Evolutionary conservation across 768 basidiomycete genomes (phyloP).

Genomic region (Grammothele lineata): DNA sequence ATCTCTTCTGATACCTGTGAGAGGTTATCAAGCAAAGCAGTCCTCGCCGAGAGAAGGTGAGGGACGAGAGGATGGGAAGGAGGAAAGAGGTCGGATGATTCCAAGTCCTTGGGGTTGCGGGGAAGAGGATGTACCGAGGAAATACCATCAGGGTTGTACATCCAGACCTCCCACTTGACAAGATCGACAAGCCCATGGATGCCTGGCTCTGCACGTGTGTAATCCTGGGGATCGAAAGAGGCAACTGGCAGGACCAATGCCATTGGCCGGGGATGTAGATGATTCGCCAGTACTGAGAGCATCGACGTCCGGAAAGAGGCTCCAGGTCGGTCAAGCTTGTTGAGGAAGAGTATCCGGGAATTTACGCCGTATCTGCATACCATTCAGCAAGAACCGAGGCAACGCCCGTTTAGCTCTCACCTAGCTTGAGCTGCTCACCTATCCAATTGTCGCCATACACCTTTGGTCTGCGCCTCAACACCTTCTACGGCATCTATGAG

Average conservation of each 20-base stretch:
- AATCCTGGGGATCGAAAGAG: constrained; percentile 65
- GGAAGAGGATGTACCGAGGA: constrained; percentile 46
- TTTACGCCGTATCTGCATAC: constrained; percentile 67
- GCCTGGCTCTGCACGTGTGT: constrained; percentile 73
- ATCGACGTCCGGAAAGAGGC: constrained; percentile 74
- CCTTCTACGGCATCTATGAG: constrained; percentile 89
- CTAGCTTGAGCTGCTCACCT: constrained; percentile 50
- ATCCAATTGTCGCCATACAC: constrained; percentile 84
- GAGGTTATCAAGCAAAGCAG: constrained; percentile 69
- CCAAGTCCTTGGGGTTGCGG: constrained; percentile 40
- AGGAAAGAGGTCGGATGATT: constrained; percentile 40
- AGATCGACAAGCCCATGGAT: constrained; percentile 83
- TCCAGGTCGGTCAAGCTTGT: constrained; percentile 86
- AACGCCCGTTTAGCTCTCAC: constrained; percentile 22
- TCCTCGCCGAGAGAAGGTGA: constrained; percentile 64
- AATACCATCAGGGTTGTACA: constrained; percentile 54
- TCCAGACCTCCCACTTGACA: constrained; percentile 81
- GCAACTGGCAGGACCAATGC: constrained; percentile 70
- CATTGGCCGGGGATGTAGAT: constrained; percentile 72
- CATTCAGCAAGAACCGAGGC: background rate
- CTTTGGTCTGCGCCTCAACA: constrained; percentile 86
- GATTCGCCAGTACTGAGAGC: constrained; percentile 67
- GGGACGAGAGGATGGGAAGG: constrained; percentile 62
- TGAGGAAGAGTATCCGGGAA: constrained; percentile 76
- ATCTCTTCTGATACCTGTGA: constrained; percentile 78